Base-by-base conservation (phyloP, 2,329 filamentous ascomycete genomes). In the Scytalidium sp. region DNA sequence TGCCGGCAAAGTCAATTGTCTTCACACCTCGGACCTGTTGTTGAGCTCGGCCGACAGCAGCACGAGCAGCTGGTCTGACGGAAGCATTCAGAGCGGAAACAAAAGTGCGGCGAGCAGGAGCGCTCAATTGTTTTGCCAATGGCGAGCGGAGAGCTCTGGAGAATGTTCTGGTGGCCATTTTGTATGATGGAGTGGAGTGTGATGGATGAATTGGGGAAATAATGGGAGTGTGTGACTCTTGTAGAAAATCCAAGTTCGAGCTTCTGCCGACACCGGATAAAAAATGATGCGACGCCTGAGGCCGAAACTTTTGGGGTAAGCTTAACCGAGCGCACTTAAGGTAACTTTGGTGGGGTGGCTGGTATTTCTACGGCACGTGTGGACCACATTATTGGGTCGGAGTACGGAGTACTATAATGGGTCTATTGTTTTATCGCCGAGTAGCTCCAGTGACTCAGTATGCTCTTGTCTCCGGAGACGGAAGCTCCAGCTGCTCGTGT, bases 1-100 rank as follows among this genome's bases (percentile, higher is more conserved):
- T 81, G 67, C 91, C 94, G 62, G 94, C 94, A 74, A 99, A 99
- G 84, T 97, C 92, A 74, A 99, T 93, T 64, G 93, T 97, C 90
- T 99, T 97, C 69, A 96, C 76, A 72, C 94, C 94, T 69, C 94
- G 87, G 60, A 81, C 77, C 67, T 85, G 82, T 56, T 64, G 79
- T 59, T 71, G 68, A 41, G 59, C 59, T 55, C 70, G 74, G 61
- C 75, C 70, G 56, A 68, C 68, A 59, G 75, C 75, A 58, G 76
- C 73, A 60, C 73, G 65, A 61, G 68, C 71, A 62, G 73, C 75
- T 58, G 79, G 76, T 61, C 78, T 74, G 55, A 75, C 75, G 56
- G 77, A 75, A 55, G 78, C 72, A 67, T 74, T 78, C 63, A 81
- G 71, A 61, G 80, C 81, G 65, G 79, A 77, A 57, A 82, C 74